A percentile compares a stretch with the other conserved stretches of the same genome.
These are phyloP conservation scores for Daldinia grandis DNA, from an alignment of 495 filamentous ascomycete genomes.

Conservation along the genomic window DNA sequence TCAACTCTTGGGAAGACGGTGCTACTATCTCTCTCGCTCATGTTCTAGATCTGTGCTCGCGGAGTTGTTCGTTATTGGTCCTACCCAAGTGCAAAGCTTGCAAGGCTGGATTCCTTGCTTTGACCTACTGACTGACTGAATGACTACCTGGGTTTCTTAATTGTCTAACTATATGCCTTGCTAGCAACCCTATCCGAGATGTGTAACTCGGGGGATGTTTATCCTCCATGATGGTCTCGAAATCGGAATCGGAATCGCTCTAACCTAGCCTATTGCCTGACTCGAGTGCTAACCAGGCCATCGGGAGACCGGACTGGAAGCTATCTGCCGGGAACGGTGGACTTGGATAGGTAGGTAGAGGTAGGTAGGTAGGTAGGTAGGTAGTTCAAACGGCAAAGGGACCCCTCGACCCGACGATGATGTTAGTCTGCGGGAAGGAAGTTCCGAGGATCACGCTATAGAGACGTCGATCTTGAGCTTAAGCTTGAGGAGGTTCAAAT, in stretches of 20 bases:
- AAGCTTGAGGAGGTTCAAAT: background rate
- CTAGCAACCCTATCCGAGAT: background rate
- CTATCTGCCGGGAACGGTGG: background rate
- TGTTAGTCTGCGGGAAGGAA: background rate
- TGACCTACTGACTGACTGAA: background rate
- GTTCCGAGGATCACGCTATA: background rate
- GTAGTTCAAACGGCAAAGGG: background rate
- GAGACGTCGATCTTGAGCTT: background rate
- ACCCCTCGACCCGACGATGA: background rate
- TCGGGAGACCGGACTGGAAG: background rate
- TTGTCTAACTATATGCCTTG: background rate
- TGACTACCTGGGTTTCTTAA: background rate
- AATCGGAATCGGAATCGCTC: background rate
- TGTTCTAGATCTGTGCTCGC: background rate
- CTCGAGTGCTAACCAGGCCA: background rate
- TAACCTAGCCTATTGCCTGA: background rate
- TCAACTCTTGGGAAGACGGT: slow-evolving; percentile 4
- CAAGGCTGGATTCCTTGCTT: background rate
- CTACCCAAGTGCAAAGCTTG: background rate
- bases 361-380: background rate
- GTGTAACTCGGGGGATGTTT: background rate
- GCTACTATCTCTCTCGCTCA: background rate
- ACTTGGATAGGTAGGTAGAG: background rate
- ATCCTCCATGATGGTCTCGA: background rate
- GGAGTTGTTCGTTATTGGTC: background rate